phyloP scores from a whole-genome alignment of 2,329 filamentous ascomycete species.

The Neofusicoccum cordaticola region DNA sequence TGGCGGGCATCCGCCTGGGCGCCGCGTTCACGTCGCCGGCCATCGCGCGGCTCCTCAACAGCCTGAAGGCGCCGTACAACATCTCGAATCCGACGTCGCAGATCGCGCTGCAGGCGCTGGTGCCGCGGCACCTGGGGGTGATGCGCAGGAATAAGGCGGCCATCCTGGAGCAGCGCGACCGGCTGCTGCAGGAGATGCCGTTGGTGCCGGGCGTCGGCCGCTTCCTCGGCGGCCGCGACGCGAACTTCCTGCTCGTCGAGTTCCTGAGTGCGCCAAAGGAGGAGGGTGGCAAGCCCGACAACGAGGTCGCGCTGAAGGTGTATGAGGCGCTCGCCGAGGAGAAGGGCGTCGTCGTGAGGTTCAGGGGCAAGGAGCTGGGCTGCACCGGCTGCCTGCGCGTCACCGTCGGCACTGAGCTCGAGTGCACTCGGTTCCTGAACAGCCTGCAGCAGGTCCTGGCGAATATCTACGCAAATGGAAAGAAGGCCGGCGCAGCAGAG shows the following conservation, averaged over 20 bases:
- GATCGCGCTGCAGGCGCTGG: constrained; percentile 72
- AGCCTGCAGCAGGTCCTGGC: constrained; percentile 59
- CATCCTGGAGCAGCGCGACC: constrained; percentile 73
- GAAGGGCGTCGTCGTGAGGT: constrained; percentile 87
- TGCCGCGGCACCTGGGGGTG: constrained; percentile 62
- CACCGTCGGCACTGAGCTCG: constrained; percentile 84
- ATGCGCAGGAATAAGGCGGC: constrained; percentile 70
- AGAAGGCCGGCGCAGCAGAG: constrained; percentile 26
- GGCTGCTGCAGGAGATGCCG: constrained; percentile 71
- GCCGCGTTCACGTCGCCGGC: constrained; percentile 74
- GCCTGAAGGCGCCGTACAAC: constrained; percentile 94
- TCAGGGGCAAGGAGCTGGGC: constrained; percentile 87
- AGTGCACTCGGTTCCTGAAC: constrained; percentile 74
- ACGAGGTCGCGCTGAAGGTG: constrained; percentile 70
- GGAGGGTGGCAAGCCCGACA: constrained; percentile 70
- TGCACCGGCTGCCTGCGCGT: constrained; percentile 87
- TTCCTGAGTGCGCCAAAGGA: constrained; percentile 63
- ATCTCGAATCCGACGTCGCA: constrained; percentile 83
- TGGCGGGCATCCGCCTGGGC: constrained; percentile 89
- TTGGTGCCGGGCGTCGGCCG: constrained; percentile 73
- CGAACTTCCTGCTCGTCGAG: constrained; percentile 90
- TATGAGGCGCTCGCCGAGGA: constrained; percentile 80
- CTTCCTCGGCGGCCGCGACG: constrained; percentile 73
- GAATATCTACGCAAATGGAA: constrained; percentile 44
- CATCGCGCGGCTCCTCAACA: constrained; percentile 81